Evolutionary conservation across 192 early-diverging fungal genomes (phyloP).

Genomic region (Coemansia reversa): DNA sequence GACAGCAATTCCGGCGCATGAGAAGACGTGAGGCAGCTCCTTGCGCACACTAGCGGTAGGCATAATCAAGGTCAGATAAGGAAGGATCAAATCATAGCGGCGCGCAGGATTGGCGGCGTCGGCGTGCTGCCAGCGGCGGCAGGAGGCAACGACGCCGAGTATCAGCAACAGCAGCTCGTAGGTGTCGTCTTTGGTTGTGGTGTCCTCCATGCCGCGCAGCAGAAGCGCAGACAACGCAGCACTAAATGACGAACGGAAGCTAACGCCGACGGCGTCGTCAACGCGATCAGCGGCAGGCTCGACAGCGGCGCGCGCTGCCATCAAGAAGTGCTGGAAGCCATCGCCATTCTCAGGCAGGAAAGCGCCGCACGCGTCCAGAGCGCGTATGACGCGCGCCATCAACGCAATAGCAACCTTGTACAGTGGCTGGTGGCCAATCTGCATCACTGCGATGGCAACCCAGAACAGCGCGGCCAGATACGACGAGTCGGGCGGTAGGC

Average conservation of each 20-base stretch:
- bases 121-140: conserved; percentile 53
- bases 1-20: conserved; percentile 26
- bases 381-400: conserved; percentile 68
- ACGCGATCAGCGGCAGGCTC: conserved; percentile 68
- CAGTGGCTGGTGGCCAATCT: conserved; percentile 79
- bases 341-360: conserved; percentile 63
- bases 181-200: conserved; percentile 70
- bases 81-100: conserved; percentile 55
- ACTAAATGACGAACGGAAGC: conserved; percentile 84
- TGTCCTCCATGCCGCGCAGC: conserved; percentile 79
- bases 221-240: conserved; percentile 81
- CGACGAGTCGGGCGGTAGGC: conserved; percentile 75
- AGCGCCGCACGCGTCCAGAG: conserved; percentile 72
- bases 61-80: conserved; percentile 79
- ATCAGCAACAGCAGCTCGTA: conserved; percentile 69
- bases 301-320: conserved; percentile 70
- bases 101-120: conserved; percentile 22
- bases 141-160: conserved; percentile 70
- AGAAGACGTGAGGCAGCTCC: conserved; percentile 55
- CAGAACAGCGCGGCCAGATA: conserved; percentile 88
- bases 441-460: conserved; percentile 83
- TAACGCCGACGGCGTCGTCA: conserved; percentile 73
- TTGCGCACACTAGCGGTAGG: conserved; percentile 76
- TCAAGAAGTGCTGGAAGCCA: conserved; percentile 68
- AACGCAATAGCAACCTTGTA: conserved; percentile 74